Evolutionary conservation across 83 land plant genomes (phyloP), one percentile per base, ranked within the genome.

Genomic region (Diphasiastrum complanatum): DNA sequence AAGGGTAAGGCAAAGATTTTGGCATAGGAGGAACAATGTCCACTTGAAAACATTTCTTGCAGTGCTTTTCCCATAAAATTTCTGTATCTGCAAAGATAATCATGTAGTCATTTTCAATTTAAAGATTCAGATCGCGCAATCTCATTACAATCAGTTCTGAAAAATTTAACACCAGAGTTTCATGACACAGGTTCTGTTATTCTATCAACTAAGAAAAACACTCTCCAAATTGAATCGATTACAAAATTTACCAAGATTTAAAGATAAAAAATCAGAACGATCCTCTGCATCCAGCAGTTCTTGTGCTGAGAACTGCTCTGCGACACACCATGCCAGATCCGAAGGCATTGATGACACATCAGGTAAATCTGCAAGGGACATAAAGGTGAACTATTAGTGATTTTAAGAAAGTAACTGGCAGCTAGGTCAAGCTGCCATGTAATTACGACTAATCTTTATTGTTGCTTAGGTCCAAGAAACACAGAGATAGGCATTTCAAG

Each of bases 21-120:
- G 54, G 34, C 11, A 72, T 20, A 22, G 63, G 71, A 25, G 10
- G 46, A 24, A 59, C 37, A 45, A 47, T 24, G 23, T 66, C 72
- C 37, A 58, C 73, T 26, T 29, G 56, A n/a, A 34, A 40, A 1
- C 43, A 36, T 27, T 66, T 48, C 33, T 49, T 47, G 25, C 73
- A 72, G 52, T 72, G 72, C 38, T 49, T 47, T 50, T 72, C 54
- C 75, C 75, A 72, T 5, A 72, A 65, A 19, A 14, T 27, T 24
- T 47, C 52, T 34, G 74, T 67, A 0, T 72, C 75, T 72, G 75
- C n/a, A n/a, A n/a, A n/a, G n/a, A n/a, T n/a, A n/a, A n/a, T n/a
- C n/a, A n/a, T n/a, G n/a, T n/a, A n/a, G n/a, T n/a, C n/a, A n/a
- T n/a, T n/a, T n/a, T n/a, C n/a, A n/a, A n/a, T n/a, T n/a, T n/a